Evolutionary conservation across 1,284 basidiomycete species (phyloP), one percentile per base, ranked within the genome.

Genomic region (Phellopilus nigrolimitatus): DNA sequence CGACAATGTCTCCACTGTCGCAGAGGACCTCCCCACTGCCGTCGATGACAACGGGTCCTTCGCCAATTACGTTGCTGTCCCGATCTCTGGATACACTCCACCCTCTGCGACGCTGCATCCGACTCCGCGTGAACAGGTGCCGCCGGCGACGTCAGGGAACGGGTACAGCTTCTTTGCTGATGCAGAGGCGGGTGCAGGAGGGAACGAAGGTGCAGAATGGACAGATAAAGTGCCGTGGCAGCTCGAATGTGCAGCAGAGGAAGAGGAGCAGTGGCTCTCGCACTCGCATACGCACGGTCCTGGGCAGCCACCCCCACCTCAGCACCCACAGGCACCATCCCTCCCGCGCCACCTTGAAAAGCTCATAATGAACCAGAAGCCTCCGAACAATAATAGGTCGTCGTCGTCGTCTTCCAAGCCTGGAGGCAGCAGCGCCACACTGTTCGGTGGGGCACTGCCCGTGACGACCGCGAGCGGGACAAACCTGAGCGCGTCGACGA

Each of bases 11-110:
- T 94, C 88, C 85, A 82, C 86, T 54, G 72, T 84, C 10, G 77
- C 84, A 4, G 77, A 84, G 51, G 84, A 93, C 58, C 78, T 97
- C 19, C 88, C 93, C 6, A 90, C 91, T 1, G 92, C 95, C 0
- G 92, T 94, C 27, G 95, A 98, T 65, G 91, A 94, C 60, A 91
- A 97, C 62, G 95, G 97, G 27, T 90, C 89, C 28, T 74, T 99
- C 47, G 93, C 97, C 58, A 99, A 99, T 71, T 98, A 97, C 66
- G 82, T 97, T 54, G 82, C 86, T 38, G 82, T 78, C 33, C 61
- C 68, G 3, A 64, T 66, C 37, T 67, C 69, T 38, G 65, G 67
- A 8, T 60, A 65, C 46, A 65, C 69, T 0, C 68, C 68, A 0
- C 64, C 64, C 49, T 57, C 57, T 31, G 49, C 48, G 5, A 47